Evolutionary conservation across 768 basidiomycete genomes (phyloP), one percentile per base, ranked within the genome.

Genomic region (Chalciporus pseudorubinellus): DNA sequence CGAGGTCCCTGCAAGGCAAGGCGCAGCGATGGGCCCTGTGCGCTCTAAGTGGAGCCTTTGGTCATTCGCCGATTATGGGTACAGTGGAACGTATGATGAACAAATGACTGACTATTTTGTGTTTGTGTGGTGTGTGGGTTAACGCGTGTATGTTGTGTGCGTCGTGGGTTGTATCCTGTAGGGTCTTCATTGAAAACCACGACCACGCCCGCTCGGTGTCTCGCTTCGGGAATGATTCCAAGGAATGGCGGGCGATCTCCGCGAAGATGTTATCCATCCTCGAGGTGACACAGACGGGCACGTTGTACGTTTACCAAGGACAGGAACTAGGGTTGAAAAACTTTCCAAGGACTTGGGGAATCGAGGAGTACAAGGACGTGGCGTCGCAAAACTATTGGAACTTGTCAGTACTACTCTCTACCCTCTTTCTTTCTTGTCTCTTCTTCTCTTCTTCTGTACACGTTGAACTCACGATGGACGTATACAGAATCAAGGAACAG

Each of bases 341-440:
- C 50, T 80, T 84, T 55, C 82, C 84, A 16, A 61, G 72, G 43
- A 60, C 67, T 14, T 90, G 87, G 87, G 79, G 78, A 1, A 73
- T 87, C 20, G 83, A 87, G 50, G 84, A 87, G 59, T 90, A 88
- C 67, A 83, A 83, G 60, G 88, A 88, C 47, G 76, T 85, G 36
- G 82, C 82, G 31, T 73, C 81, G 4, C 73, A 76, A 55, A 85
- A 83, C 59, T 82, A 77, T 57, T 85, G 79, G 74, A 70, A 75
- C 3, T 60, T 72, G 85, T 82, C 45, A 34, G 78, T 67, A 12
- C 28, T 3, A n/a, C 4, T 24, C 12, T n/a, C 11, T 21, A 18
- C 8, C 4, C 26, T 3, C 31, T 18, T 20, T n/a, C 11, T 16
- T 34, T 34, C 3, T 19, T n/a, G 20, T 11, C 12, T 3, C 20